Evolutionary conservation across 495 filamentous ascomycete species (phyloP), one percentile per base, ranked within the genome.

Genomic region (Cairneyella variabilis): DNA sequence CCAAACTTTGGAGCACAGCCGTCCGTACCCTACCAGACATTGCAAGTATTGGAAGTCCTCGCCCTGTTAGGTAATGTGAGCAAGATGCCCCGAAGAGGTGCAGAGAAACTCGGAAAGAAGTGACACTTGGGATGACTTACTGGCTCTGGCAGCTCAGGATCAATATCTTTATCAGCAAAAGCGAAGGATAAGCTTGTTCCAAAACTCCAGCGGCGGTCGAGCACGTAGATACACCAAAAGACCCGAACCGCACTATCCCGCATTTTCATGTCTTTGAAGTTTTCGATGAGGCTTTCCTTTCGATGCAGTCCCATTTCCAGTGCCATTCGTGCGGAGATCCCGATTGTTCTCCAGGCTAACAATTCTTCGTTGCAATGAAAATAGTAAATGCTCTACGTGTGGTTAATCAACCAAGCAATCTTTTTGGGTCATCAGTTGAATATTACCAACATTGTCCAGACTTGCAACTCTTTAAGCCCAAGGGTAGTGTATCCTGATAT

Each of bases 241-340:
- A 34, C 30, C 14, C 8, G 8, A 14, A 8, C 14, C 8, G 14
- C 30, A 8, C 8, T 34, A 8, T 8, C 30, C 14, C 14, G 30
- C 8, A 8, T 14, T 14, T 8, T 8, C 14, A 8, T 14, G 8
- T 34, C 14, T 34, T 8, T 8, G 17, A 41, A 41, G 8, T 9
- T 18, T 41, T 18, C 8, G 7, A 14, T 16, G 8, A 41, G 17
- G 7, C 9, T 18, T 41, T 41, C 38, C 18, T 16, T 41, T 17
- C 86, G 77, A 64, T 92, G 88, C 18, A 92, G 71, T 3, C 88
- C 88, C 36, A 91, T 69, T 65, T 91, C 86, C 3, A 91, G 70
- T 52, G 85, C 90, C 63, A 88, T 76, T 0, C 87, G 78, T 3
- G 82, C 77, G 4, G 85, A 80, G 30, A 89, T 69, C 10, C 88